Conservation (phyloP, 176 grass and related monocot species). For the Rhipidocladum racemiflorum region DNA sequence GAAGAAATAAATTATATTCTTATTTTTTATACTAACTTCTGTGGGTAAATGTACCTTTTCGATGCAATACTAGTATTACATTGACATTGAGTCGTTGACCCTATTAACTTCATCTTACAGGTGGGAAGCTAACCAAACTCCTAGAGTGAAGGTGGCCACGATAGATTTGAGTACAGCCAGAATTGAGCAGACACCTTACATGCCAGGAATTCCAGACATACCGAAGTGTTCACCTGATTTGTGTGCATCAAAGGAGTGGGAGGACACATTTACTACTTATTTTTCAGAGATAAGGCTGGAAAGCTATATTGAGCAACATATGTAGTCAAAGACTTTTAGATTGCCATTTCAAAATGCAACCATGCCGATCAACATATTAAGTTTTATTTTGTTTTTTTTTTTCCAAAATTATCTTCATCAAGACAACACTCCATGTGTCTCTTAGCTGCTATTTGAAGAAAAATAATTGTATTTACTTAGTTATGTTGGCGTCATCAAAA, state of each 20-base stretch:
- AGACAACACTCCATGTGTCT: background rate
- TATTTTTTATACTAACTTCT: background rate
- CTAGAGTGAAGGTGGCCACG: conserved; percentile 77
- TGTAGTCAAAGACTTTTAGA: background rate
- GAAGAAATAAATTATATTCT: background rate
- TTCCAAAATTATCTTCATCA: background rate
- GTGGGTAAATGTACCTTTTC: background rate
- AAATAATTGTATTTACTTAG: background rate
- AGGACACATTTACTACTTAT: conserved; percentile 51
- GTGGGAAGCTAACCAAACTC: conserved; percentile 89
- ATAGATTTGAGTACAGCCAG: conserved; percentile 45
- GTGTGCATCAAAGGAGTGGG: conserved; percentile 65
- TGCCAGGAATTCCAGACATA: conserved; percentile 80
- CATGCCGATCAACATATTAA: background rate
- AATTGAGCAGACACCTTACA: conserved; percentile 75
- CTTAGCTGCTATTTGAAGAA: background rate
- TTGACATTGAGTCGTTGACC: background rate
- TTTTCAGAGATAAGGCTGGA: conserved; percentile 62
- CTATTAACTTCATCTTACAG: conserved; percentile 29
- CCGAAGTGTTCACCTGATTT: conserved; percentile 55
- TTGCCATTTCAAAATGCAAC: background rate
- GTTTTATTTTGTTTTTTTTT: background rate
- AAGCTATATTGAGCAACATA: background rate
- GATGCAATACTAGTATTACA: background rate
- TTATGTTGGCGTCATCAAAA: background rate